phyloP scores from a whole-genome alignment of 331 rosid genomes.

The Erythrophleum ivorense region DNA sequence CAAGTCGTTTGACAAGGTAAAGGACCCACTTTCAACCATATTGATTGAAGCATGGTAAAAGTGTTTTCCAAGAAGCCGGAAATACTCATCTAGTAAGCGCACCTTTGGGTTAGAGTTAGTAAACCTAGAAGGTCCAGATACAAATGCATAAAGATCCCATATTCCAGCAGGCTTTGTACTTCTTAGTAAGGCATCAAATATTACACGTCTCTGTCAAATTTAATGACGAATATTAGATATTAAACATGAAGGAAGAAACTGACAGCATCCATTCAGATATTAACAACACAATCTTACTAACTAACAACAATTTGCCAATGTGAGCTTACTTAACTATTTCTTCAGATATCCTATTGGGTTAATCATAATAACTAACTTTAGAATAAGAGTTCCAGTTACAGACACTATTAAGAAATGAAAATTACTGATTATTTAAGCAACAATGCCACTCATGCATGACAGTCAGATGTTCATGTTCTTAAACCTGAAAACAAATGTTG shows the following conservation, averaged over 20 bases:
- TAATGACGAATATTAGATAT: constrained; percentile 49
- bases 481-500: constrained; percentile 23
- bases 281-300: constrained; percentile 19
- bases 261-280: constrained; percentile 28
- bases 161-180: constrained; percentile 68
- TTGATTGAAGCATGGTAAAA: constrained; percentile 55
- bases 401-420: constrained; percentile 5
- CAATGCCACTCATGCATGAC: neutral
- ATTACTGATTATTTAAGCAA: constrained; percentile 11
- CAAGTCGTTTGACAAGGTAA: constrained; percentile 72
- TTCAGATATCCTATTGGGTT: constrained; percentile 7
- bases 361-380: constrained; percentile 7
- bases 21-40: constrained; percentile 82
- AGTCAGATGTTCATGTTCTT: constrained; percentile 26
- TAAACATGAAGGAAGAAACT: constrained; percentile 39
- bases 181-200: constrained; percentile 69
- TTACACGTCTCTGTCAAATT: constrained; percentile 67
- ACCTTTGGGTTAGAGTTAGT: constrained; percentile 69
- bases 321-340: constrained; percentile 15
- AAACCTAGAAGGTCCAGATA: constrained; percentile 77
- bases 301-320: neutral
- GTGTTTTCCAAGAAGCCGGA: constrained; percentile 88
- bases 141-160: constrained; percentile 92
- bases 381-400: constrained; percentile 15
- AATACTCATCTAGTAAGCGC: constrained; percentile 87